These are phyloP conservation scores for Allium sativum DNA, from an alignment of 106 monocot genomes.

Conservation along the genomic window DNA sequence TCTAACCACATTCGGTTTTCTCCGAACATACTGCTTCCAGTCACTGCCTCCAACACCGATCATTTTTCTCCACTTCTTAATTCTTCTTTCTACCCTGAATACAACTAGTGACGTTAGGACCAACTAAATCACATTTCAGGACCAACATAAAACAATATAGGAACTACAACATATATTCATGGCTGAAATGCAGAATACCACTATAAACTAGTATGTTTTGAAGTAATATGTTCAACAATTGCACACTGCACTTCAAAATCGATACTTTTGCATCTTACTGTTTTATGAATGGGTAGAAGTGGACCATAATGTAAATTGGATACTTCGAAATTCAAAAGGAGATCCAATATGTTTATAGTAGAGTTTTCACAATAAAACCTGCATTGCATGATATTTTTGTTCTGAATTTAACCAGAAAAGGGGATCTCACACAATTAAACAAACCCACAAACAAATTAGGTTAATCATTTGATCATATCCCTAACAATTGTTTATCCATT, in stretches of 20 bases:
- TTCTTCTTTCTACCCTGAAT: slow-evolving; percentile 71
- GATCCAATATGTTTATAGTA: too few relatives aligned
- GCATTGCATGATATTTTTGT: too few relatives aligned
- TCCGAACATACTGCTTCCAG: slow-evolving; percentile 88
- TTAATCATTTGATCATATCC: too few relatives aligned
- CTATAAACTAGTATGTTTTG: neutral
- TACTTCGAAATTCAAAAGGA: too few relatives aligned
- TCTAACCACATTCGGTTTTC: slow-evolving; percentile 81
- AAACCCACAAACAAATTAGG: too few relatives aligned
- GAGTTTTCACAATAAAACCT: too few relatives aligned
- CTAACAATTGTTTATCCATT: too few relatives aligned
- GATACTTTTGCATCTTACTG: neutral
- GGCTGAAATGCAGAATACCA: neutral
- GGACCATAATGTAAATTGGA: too few relatives aligned
- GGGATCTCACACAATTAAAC: too few relatives aligned
- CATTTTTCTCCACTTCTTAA: slow-evolving; percentile 98
- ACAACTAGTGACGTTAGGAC: neutral
- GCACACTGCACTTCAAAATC: neutral
- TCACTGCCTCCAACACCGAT: slow-evolving; percentile 95
- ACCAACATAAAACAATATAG: neutral
- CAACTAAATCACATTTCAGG: neutral
- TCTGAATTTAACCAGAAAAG: too few relatives aligned
- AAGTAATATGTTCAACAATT: too few relatives aligned
- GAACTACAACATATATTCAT: neutral
- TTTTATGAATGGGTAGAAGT: too few relatives aligned